These are phyloP conservation scores for Mycothermus thermophilus DNA, from an alignment of 495 filamentous ascomycete genomes.

Conservation along the genomic window DNA sequence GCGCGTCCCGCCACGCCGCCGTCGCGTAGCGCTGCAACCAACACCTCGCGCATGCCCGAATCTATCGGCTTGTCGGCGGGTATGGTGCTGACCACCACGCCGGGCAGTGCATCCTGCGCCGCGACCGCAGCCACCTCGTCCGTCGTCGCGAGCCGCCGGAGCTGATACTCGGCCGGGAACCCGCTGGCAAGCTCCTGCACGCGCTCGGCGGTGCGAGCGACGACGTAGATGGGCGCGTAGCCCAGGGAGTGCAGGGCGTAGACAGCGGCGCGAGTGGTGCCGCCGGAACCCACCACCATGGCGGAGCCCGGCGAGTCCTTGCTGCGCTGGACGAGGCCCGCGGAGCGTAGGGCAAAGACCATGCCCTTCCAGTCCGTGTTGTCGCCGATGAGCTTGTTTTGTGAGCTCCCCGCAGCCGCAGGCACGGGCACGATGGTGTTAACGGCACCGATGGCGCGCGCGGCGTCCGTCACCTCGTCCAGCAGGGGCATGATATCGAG, in stretches of 20 bases:
- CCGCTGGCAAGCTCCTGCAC: conserved; percentile 49
- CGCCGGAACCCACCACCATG: conserved; percentile 79
- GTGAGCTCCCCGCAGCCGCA: conserved; percentile 17
- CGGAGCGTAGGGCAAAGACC: conserved; percentile 60
- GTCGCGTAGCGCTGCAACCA: conserved; percentile 43
- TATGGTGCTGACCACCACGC: conserved; percentile 75
- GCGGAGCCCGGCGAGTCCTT: conserved; percentile 29
- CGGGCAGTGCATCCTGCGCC: conserved; percentile 39
- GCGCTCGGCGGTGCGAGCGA: conserved; percentile 61
- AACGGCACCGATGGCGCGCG: conserved; percentile 75
- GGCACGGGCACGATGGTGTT: conserved; percentile 66
- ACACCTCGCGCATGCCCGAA: conserved; percentile 47
- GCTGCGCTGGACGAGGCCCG: conserved; percentile 39
- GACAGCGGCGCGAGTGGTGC: conserved; percentile 83
- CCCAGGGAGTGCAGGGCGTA: conserved; percentile 75
- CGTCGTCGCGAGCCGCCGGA: conserved; percentile 46
- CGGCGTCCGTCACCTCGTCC: conserved; percentile 66
- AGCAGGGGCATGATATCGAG: conserved; percentile 71
- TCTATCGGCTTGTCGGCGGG: conserved; percentile 84
- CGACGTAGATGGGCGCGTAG: conserved; percentile 73
- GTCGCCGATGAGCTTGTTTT: conserved; percentile 55
- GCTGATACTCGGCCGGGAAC: conserved; percentile 64
- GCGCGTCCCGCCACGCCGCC: conserved; percentile 30
- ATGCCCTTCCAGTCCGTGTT: conserved; percentile 98
- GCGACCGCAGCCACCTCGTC: conserved; percentile 32